Evolutionary conservation across 169 alveolate genomes (phyloP).

Genomic region (Amoebophrya sp.): DNA sequence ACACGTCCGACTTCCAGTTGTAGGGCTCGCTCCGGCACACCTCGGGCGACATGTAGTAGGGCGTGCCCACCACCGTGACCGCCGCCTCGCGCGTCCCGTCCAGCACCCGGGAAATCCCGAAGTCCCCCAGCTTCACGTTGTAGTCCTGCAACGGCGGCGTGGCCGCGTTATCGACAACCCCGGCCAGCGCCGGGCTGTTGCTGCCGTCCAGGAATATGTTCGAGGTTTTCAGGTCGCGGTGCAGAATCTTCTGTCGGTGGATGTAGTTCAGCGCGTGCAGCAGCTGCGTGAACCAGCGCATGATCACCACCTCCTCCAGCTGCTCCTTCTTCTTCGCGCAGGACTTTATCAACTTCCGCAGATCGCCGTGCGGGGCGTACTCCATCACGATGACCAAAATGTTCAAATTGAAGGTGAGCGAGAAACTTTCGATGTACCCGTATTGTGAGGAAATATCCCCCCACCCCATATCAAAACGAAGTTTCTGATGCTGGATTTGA

Average conservation of each 20-base stretch:
- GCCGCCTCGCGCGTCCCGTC: conserved; percentile 46
- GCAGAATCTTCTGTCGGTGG: conserved; percentile 81
- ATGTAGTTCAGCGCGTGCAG: conserved; percentile 74
- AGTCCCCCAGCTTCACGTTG: conserved; percentile 79
- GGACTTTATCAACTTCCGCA: conserved; percentile 17
- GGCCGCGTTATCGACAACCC: no score
- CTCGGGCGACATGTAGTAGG: conserved; percentile 99
- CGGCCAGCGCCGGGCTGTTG: conserved; percentile 37
- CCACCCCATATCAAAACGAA: no score
- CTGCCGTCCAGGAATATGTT: conserved; percentile 75
- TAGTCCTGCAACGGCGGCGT: background rate
- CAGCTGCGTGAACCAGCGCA: conserved; percentile 71
- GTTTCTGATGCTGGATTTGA: no score
- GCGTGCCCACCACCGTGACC: conserved; percentile 95
- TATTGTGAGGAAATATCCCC: no score
- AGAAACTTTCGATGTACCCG: conserved; percentile 81
- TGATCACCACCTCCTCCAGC: background rate
- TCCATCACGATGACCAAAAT: conserved; percentile 74
- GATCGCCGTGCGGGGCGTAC: conserved; percentile 78
- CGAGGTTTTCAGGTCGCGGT: conserved; percentile 84
- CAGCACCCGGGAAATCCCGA: conserved; percentile 85
- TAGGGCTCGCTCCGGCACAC: conserved; percentile 86
- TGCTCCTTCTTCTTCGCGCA: background rate
- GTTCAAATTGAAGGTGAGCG: conserved; percentile 61
- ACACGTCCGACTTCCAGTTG: conserved; percentile 96